phyloP scores from a whole-genome alignment of 2,329 filamentous ascomycete genomes.

The Aspergillus novoparasiticus region DNA sequence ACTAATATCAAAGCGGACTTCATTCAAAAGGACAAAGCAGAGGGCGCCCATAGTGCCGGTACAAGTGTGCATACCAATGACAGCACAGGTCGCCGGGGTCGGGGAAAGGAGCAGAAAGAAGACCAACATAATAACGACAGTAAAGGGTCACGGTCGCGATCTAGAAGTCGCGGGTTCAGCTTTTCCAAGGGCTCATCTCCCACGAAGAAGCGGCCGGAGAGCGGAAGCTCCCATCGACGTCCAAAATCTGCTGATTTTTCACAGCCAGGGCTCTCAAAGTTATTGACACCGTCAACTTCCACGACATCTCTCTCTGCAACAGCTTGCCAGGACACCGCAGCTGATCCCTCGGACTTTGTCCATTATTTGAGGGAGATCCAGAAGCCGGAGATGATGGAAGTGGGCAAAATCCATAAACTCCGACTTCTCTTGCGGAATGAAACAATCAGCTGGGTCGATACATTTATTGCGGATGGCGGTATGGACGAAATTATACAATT shows the following conservation, averaged over 20 bases:
- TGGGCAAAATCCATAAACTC: constrained; percentile 94
- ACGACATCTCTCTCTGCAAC: constrained; percentile 59
- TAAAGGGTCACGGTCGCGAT: constrained; percentile 50
- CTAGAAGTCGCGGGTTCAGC: constrained; percentile 76
- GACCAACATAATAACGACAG: constrained; percentile 46
- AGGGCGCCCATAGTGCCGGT: constrained; percentile 57
- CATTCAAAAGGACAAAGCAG: constrained; percentile 82
- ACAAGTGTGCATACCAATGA: constrained; percentile 28
- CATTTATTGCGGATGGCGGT: constrained; percentile 84
- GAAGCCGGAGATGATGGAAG: constrained; percentile 81
- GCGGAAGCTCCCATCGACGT: constrained; percentile 65
- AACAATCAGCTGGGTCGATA: constrained; percentile 92
- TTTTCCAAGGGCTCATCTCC: constrained; percentile 71
- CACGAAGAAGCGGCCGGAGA: constrained; percentile 73
- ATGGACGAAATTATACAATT: constrained; percentile 89
- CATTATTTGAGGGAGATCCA: constrained; percentile 78
- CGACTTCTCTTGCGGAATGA: constrained; percentile 88
- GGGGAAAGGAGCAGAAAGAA: constrained; percentile 46
- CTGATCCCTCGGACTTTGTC: constrained; percentile 81
- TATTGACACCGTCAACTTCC: constrained; percentile 57
- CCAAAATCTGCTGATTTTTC: constrained; percentile 73
- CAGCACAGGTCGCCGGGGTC: constrained; percentile 39
- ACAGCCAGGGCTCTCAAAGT: constrained; percentile 61
- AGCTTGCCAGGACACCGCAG: constrained; percentile 71
- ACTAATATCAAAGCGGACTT: constrained; percentile 94